Base-by-base conservation (phyloP, 2,329 filamentous ascomycete genomes). In the Colletotrichum liriopes region DNA sequence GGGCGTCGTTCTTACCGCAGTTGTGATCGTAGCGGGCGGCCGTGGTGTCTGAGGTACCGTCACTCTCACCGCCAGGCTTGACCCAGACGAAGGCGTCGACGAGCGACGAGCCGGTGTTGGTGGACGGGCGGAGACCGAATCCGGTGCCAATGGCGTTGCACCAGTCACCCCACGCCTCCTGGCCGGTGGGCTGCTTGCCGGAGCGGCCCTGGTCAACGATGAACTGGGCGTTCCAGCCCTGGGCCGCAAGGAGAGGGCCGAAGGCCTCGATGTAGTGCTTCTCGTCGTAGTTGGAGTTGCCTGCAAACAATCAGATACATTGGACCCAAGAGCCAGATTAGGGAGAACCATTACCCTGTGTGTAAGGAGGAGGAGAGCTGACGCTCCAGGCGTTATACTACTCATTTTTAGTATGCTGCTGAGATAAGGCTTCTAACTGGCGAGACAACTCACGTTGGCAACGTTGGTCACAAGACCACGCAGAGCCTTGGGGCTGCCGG, bases 11-110 rank as follows among this genome's bases (percentile, higher is more conserved):
- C n/a, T 84, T 81, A 41, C 90, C 89, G 73, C 90, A 91, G 80
- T 88, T 82, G 61, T 70, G 75, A 80, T 90, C 88, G 78, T 88
- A 91, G 63, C 87, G 86, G 26, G 81, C 74, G 12, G 89, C 84
- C 43, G 76, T 81, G 49, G 81, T 83, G 76, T 89, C 81, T 45
- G 84, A 86, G 47, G 85, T 86, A 74, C 85, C 85, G 74, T 87
- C 85, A 55, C 83, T 93, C 78, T 88, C 87, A 73, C 87, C 86
- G 74, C 91, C 91, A 5, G 91, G 91, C 86, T 93, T 93, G 76
- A 93, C 84, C 91, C 91, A 93, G 69, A 93, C 91, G 75, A 93
- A 91, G 51, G 91, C 90, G 79, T 93, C 92, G 43, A 88, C 84
- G 23, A 91, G 82, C 1, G 81, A 78, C 74, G 90, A 86, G 18